Evolutionary conservation across 345 rosid genomes (phyloP).

Genomic region (Cardamine resedifolia): DNA sequence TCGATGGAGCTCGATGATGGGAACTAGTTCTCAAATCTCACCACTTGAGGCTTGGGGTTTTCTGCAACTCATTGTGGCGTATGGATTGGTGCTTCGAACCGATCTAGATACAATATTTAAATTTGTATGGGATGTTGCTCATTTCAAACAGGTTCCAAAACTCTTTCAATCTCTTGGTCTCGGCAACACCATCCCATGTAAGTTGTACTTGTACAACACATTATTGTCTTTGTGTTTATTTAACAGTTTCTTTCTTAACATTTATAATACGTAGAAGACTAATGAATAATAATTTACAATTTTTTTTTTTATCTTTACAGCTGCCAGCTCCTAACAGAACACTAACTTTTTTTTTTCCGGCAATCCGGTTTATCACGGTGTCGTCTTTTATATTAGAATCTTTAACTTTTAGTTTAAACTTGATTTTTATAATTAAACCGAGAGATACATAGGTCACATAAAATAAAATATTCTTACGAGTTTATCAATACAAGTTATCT

Average conservation of each 20-base stretch:
- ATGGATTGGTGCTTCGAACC: conserved; percentile 5
- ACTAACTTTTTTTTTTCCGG: conserved; percentile 2
- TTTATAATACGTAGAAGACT: not conserved
- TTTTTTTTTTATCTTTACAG: conserved; percentile 19
- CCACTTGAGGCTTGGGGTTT: conserved; percentile 27
- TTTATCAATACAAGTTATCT: no score
- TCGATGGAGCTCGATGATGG: conserved; percentile 24
- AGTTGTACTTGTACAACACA: conserved; percentile 9
- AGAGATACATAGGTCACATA: no score
- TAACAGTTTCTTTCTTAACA: not conserved
- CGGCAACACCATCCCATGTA: conserved; percentile 10
- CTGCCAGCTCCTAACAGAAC: not conserved
- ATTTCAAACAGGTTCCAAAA: conserved; percentile 31
- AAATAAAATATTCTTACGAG: no score
- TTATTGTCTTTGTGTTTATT: not conserved
- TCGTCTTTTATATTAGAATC: no score
- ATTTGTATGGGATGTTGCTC: conserved; percentile 9
- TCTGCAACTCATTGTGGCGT: conserved; percentile 32
- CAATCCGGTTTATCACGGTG: conserved; percentile 32
- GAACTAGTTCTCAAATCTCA: not conserved
- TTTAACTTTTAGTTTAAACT: no score
- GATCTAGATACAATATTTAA: not conserved
- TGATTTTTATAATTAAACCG: no score
- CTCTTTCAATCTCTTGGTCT: conserved; percentile 34
- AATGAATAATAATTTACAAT: not conserved